These are phyloP conservation scores for Striga asiatica DNA, from an alignment of 257 asterid species.

Conservation along the genomic window DNA sequence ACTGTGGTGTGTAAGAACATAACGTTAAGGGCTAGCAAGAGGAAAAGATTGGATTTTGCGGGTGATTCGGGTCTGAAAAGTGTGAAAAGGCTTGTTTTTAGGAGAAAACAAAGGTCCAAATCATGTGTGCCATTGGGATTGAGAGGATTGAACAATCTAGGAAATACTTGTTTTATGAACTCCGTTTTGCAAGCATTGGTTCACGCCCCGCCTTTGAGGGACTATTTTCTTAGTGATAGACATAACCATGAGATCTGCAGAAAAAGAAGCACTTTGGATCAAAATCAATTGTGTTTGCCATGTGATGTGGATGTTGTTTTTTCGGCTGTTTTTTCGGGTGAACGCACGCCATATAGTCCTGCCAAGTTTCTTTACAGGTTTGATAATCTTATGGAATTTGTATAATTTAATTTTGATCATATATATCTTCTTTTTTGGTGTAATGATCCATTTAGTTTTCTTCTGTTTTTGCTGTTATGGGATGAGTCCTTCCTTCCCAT, in stretches of 20 bases:
- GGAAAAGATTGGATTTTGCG: slow-evolving; percentile 62
- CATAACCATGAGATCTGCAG: slow-evolving; percentile 42
- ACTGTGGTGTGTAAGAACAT: slow-evolving; percentile 28
- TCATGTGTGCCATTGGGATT: slow-evolving; percentile 57
- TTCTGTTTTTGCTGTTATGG: too few relatives aligned
- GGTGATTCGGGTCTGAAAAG: slow-evolving; percentile 39
- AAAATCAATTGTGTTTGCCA: slow-evolving; percentile 49
- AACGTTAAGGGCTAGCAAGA: slow-evolving; percentile 45
- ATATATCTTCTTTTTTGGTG: too few relatives aligned
- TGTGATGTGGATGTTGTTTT: slow-evolving; percentile 55
- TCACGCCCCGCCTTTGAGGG: slow-evolving; percentile 64
- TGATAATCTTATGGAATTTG: slow-evolving; percentile 11
- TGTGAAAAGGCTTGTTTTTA: slow-evolving; percentile 30
- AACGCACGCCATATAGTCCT: slow-evolving; percentile 52
- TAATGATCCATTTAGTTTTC: too few relatives aligned
- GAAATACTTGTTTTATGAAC: slow-evolving; percentile 67
- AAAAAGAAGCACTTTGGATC: slow-evolving; percentile 22
- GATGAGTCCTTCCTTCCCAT: too few relatives aligned
- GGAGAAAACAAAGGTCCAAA: slow-evolving; percentile 33
- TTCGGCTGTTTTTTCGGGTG: slow-evolving; percentile 56
- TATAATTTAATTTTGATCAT: too few relatives aligned
- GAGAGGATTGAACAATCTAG: slow-evolving; percentile 73
- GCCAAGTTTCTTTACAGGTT: slow-evolving; percentile 72
- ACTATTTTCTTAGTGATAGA: slow-evolving; percentile 51
- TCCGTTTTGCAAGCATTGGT: slow-evolving; percentile 71